These are phyloP conservation scores for Quercus parvula DNA, from an alignment of 306 rosid genomes.

Conservation along the genomic window DNA sequence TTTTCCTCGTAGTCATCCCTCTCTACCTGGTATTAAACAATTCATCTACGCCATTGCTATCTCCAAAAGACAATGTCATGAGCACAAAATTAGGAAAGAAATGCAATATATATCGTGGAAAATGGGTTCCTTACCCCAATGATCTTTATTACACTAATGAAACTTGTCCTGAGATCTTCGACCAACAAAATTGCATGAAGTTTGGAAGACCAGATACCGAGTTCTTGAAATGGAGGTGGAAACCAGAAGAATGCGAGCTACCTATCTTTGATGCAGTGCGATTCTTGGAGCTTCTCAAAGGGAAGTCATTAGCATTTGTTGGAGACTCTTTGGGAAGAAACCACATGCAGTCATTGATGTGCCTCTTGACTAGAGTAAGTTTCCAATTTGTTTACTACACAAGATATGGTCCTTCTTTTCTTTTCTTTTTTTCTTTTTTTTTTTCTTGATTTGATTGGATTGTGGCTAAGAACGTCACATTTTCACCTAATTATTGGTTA, in stretches of 20 bases:
- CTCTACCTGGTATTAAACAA: constrained; percentile 21
- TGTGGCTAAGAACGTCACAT: too few species aligned
- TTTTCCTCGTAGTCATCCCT: constrained; percentile 26
- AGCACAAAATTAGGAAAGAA: constrained; percentile 10
- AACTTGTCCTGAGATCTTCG: constrained; percentile 55
- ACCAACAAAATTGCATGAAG: constrained; percentile 81
- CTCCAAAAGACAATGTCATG: constrained; percentile 8
- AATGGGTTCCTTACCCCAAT: constrained; percentile 54
- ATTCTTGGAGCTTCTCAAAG: constrained; percentile 59
- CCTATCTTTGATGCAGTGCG: constrained; percentile 64
- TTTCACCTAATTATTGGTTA: too few species aligned
- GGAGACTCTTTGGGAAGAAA: constrained; percentile 86
- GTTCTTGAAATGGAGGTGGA: constrained; percentile 85
- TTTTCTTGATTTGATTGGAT: too few species aligned
- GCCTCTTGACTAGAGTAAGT: constrained; percentile 56
- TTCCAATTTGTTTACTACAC: not conserved
- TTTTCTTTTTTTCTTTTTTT: too few species aligned
- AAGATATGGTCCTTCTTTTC: too few species aligned
- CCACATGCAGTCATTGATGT: constrained; percentile 73
- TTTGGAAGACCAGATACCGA: constrained; percentile 70
- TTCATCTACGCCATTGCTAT: constrained; percentile 24
- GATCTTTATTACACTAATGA: constrained; percentile 56
- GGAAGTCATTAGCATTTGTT: constrained; percentile 75
- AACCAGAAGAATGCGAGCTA: constrained; percentile 72
- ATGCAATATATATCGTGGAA: constrained; percentile 63